Base-by-base conservation (phyloP, 768 basidiomycete genomes). In the Crassisporium funariophilum region DNA sequence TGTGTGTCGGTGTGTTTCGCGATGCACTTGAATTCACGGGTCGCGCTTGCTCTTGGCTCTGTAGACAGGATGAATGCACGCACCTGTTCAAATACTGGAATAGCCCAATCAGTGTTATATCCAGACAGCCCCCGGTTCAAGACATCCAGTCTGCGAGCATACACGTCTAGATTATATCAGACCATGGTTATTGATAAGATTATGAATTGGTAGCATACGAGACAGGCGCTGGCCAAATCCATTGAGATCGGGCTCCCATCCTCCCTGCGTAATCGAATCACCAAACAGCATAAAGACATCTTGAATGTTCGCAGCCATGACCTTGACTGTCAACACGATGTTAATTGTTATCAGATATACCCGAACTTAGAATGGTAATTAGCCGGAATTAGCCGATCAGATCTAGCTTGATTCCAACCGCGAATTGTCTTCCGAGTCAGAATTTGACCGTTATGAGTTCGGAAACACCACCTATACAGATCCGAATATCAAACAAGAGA, bases 71-170 rank as follows among this genome's bases (percentile, higher is more conserved):
- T 19, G 16, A 20, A 35, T 13, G 23, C 44, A 45, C 53, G 23
- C 37, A 84, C 89, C 76, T 86, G 83, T 57, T 88, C 77, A 46
- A 95, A 79, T 21, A 91, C 77, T 3, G 89, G 88, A 27, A 93
- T 68, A 5, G 76, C 84, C 93, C 92, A 95, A 24, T 86, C 82
- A 1, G 91, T 86, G 59, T 89, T 94, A 67, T 95, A 97, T 2
- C 92, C 92, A 22, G 80, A 75, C 21, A 84, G 72, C 1, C 94
- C 94, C 38, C 93, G 82, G 60, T 95, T 95, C 52, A 95, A 53
- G 15, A 97, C 82, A 59, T 97, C 94, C 23, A 93, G 65, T 64
- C 84, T 90, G 51, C 94, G 75, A 34, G 77, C 77, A 64, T 95
- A 95, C 1, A 74, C 75, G 61, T 86, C 91, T 92, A 52, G 39